A percentile compares a stretch with the other conserved stretches of the same genome.
phyloP scores from a whole-genome alignment of 2,329 filamentous ascomycete genomes.

The Pleomassaria siparia region DNA sequence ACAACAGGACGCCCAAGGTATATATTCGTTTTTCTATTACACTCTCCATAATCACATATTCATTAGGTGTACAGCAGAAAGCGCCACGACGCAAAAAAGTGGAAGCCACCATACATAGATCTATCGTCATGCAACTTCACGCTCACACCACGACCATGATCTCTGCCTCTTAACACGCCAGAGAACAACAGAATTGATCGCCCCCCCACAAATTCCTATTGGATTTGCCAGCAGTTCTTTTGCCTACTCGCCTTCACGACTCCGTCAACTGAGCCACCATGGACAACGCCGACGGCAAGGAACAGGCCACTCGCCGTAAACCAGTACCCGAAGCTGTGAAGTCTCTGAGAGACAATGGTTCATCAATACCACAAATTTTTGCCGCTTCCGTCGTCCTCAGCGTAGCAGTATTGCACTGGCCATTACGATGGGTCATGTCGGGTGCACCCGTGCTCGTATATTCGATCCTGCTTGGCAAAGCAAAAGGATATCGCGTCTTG shows the following conservation, averaged over 20 bases:
- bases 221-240: too few species aligned
- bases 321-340: neutral
- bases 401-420: slow-evolving; percentile 28
- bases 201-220: too few species aligned
- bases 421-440: slow-evolving; percentile 45
- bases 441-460: slow-evolving; percentile 44
- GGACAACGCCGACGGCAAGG: neutral
- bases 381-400: slow-evolving; percentile 7
- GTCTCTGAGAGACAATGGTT: neutral
- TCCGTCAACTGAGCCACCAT: neutral
- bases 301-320: neutral
- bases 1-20: neutral
- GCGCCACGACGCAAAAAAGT: neutral
- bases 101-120: neutral
- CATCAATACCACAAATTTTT: slow-evolving; percentile 11
- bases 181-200: too few species aligned
- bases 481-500: slow-evolving; percentile 44
- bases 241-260: too few species aligned
- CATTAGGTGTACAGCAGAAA: neutral
- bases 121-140: too few species aligned
- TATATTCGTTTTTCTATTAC: too few species aligned
- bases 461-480: slow-evolving; percentile 39
- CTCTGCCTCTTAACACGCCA: neutral
- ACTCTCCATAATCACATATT: neutral
- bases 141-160: neutral